These are phyloP conservation scores for Sclerotinia minor DNA, from an alignment of 2,329 filamentous ascomycete species.

Conservation along the genomic window DNA sequence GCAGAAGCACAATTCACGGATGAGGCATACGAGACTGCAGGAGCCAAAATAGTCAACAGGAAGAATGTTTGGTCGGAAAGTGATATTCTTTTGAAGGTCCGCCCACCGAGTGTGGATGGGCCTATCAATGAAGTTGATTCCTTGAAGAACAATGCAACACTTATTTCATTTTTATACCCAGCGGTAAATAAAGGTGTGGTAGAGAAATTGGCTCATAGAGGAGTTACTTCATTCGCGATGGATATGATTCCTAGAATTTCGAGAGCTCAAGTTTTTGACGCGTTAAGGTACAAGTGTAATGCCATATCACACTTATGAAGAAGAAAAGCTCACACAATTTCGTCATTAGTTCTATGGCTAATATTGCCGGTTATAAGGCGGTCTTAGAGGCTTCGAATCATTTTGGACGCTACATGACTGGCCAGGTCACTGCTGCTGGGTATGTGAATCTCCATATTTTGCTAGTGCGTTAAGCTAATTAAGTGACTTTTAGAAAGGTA, in stretches of 20 bases:
- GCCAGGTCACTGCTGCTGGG: constrained; percentile 86
- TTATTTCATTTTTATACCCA: constrained; percentile 83
- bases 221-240: constrained; percentile 83
- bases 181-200: constrained; percentile 76
- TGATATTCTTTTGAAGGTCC: constrained; percentile 82
- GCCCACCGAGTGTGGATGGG: constrained; percentile 63
- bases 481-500: constrained; percentile 40
- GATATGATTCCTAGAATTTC: constrained; percentile 91
- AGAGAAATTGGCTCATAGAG: constrained; percentile 67
- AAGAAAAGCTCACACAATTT: constrained; percentile 23
- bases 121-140: constrained; percentile 64
- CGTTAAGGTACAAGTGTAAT: constrained; percentile 51
- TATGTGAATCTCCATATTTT: constrained; percentile 39
- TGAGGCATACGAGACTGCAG: constrained; percentile 72
- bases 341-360: constrained; percentile 76
- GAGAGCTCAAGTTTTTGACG: constrained; percentile 84
- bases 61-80: constrained; percentile 70
- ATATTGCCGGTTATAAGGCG: constrained; percentile 91
- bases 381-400: constrained; percentile 86
- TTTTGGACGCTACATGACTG: constrained; percentile 84
- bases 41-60: constrained; percentile 72
- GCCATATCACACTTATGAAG: background rate
- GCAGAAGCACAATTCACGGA: constrained; percentile 75
- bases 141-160: constrained; percentile 67
- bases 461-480: constrained; percentile 31